Conservation (phyloP, 495 filamentous ascomycete species). For the Xylaria grammica region DNA sequence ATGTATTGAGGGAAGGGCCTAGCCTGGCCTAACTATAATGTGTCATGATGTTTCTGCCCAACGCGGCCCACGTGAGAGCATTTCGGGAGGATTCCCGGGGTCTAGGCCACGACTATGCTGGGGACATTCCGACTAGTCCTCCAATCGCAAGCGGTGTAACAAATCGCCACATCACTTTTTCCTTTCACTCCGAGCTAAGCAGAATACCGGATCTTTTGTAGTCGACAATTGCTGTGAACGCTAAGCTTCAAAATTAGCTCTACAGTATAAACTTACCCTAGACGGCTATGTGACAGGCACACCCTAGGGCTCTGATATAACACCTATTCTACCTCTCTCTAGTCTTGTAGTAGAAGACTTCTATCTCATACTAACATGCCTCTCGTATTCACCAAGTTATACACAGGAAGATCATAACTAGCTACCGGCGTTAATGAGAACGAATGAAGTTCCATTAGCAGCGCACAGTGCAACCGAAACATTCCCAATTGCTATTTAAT, state of each 20-base stretch:
- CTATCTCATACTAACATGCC: no score
- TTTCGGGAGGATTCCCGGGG: not conserved
- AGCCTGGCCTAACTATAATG: constrained; percentile 13
- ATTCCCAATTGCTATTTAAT: not conserved
- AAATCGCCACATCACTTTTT: not conserved
- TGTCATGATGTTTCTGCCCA: constrained; percentile 15
- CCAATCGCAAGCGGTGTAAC: not conserved
- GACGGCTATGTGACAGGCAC: no score
- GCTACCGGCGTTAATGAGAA: no score
- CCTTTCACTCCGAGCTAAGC: not conserved
- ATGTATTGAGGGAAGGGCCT: not conserved
- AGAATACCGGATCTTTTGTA: not conserved
- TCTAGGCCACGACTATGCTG: constrained; percentile 13
- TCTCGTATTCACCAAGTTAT: no score
- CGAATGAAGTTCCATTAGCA: no score
- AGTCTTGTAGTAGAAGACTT: no score
- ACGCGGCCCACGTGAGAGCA: constrained; percentile 6
- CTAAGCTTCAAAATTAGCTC: no score
- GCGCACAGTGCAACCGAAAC: not conserved
- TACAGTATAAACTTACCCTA: no score
- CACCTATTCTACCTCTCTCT: no score
- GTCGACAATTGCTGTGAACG: not conserved
- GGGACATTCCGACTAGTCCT: not conserved
- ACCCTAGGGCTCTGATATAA: no score
- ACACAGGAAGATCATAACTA: no score